Evolutionary conservation across 2,329 filamentous ascomycete species (phyloP), one percentile per base, ranked within the genome.

Genomic region (Aspergillus sp.): DNA sequence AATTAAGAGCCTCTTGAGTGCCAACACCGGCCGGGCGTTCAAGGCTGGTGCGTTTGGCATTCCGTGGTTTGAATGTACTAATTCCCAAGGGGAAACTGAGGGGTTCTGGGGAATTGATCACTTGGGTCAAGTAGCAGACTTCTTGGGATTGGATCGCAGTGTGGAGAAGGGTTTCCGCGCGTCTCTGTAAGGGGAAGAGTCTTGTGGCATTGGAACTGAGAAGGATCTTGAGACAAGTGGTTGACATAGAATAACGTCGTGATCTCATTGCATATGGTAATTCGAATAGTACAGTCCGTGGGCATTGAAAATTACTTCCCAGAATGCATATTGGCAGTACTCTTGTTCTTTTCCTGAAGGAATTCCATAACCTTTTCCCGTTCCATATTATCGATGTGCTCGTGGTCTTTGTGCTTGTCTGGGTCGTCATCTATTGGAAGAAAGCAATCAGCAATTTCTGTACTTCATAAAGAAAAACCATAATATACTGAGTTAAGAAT

Each of bases 71-170:
- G 64, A 68, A 61, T 79, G 77, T 45, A 78, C 72, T 42, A 78
- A 81, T 59, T 44, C 60, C 5, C 64, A 75, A 43, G 79, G 78
- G 0, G 62, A 75, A 56, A 78, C 60, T 34, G 77, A 81, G 52
- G 63, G 63, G 1, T 82, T 77, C 54, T 83, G 77, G 75, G 80
- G 80, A 0, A 73, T 82, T 9, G 79, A 82, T 65, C 78, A 81
- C 61, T 52, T 83, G 39, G 79, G 74, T 1, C 73, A 76, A 56
- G 65, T 82, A 3, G 67, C 69, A 36, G 70, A 76, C 47, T 74
- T 76, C 58, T 52, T 82, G 48, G 75, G 70, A 1, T 53, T 82
- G 47, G 72, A 80, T 44, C 58, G 54, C 6, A 50, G 50, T 3
- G 28, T 48, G 12, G 63, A 65, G 4, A 47, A 48, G 34, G 62